Evolutionary conservation across 306 rosid genomes (phyloP).

Genomic region (Medicago lupulina): DNA sequence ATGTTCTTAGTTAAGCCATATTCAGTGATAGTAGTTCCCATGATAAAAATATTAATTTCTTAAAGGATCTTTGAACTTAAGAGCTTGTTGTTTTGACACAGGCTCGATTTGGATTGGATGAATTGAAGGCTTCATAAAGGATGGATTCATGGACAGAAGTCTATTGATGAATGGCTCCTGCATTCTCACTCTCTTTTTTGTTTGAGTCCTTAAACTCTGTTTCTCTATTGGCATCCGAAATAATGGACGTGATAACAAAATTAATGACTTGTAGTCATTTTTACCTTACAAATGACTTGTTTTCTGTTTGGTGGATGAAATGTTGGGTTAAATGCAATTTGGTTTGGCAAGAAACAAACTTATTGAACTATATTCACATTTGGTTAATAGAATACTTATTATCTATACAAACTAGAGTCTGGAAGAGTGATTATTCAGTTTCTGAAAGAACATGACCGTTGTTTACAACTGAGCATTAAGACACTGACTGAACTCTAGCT

Average conservation of each 20-base stretch:
- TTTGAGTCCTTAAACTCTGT: slow-evolving; percentile 27
- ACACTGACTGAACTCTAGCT: background rate
- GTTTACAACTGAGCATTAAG: too few relatives aligned
- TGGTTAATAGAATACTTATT: slow-evolving; percentile 23
- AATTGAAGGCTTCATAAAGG: slow-evolving; percentile 70
- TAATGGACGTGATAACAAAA: slow-evolving; percentile 31
- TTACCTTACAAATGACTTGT: slow-evolving; percentile 16
- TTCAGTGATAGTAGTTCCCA: background rate
- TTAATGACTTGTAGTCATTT: slow-evolving; percentile 30
- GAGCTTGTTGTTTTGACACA: slow-evolving; percentile 47
- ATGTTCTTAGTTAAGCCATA: background rate
- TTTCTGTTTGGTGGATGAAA: slow-evolving; percentile 36
- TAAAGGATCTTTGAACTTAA: slow-evolving; percentile 17
- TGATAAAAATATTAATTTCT: background rate
- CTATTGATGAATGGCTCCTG: slow-evolving; percentile 29
- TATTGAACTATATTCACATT: slow-evolving; percentile 31
- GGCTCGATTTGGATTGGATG: slow-evolving; percentile 91
- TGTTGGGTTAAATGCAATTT: background rate
- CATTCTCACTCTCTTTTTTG: slow-evolving; percentile 11
- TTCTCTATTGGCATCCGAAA: slow-evolving; percentile 25
- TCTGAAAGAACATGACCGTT: background rate
- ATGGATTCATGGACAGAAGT: slow-evolving; percentile 31
- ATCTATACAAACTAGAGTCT: slow-evolving; percentile 1
- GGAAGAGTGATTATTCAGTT: background rate
- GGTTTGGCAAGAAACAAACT: slow-evolving; percentile 21